phyloP scores from a whole-genome alignment of 1,284 basidiomycete species.

The Cutaneotrichosporon dermatis region DNA sequence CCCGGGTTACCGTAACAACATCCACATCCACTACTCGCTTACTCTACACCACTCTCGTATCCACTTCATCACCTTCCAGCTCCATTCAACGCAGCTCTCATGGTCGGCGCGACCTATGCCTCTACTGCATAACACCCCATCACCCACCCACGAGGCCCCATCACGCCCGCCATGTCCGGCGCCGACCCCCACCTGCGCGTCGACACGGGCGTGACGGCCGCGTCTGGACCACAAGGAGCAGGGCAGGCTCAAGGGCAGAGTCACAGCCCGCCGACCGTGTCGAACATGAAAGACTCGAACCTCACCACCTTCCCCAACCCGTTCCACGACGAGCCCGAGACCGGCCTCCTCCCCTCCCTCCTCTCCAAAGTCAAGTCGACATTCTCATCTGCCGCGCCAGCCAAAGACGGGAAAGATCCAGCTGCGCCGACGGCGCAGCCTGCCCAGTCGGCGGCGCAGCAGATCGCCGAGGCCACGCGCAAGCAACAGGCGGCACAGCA shows the following conservation, averaged over 20 bases:
- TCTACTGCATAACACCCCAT: neutral
- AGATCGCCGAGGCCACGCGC: conserved; percentile 37
- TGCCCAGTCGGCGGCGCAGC: conserved; percentile 40
- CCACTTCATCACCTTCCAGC: too few species aligned
- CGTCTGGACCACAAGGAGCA: neutral
- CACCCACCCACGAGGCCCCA: neutral
- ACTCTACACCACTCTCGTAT: too few species aligned
- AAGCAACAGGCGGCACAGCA: conserved; percentile 5
- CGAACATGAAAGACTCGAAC: conserved; percentile 10
- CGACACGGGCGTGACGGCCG: conserved; percentile 10
- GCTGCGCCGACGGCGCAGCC: neutral
- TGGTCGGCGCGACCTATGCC: neutral
- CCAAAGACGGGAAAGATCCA: conserved; percentile 3
- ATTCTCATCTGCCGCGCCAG: conserved; percentile 20
- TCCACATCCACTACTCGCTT: too few species aligned
- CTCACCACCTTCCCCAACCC: conserved; percentile 48
- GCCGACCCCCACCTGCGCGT: conserved; percentile 7
- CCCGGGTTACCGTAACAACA: too few species aligned
- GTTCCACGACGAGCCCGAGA: conserved; percentile 47
- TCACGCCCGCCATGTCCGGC: conserved; percentile 4
- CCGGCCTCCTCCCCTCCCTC: conserved; percentile 43
- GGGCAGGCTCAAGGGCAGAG: too few species aligned
- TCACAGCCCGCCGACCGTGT: too few species aligned
- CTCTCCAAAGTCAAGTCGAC: conserved; percentile 48
- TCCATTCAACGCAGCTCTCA: too few species aligned